Evolutionary conservation across 2,329 filamentous ascomycete genomes (phyloP).

Genomic region (Leptographium flavum): DNA sequence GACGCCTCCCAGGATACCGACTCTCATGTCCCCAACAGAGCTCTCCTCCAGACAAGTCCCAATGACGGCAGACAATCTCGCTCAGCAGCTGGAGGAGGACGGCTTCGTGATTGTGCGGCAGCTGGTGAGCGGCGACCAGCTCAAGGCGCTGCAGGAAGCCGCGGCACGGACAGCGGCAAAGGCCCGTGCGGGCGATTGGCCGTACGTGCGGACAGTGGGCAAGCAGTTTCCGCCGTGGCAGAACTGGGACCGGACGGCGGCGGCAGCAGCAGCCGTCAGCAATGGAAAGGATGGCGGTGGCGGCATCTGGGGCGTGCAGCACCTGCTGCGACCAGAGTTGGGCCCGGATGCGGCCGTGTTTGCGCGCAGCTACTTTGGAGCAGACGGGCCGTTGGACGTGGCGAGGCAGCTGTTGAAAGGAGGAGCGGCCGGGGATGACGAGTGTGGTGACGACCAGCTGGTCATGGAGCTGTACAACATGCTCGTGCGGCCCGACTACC

Average conservation of each 20-base stretch:
- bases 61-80: slow-evolving; percentile 17
- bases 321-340: slow-evolving; percentile 63
- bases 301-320: slow-evolving; percentile 80
- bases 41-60: too few species aligned
- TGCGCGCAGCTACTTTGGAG: slow-evolving; percentile 57
- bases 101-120: slow-evolving; percentile 64
- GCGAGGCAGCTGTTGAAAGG: slow-evolving; percentile 54
- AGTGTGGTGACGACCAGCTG: slow-evolving; percentile 48
- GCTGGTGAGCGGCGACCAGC: slow-evolving; percentile 37
- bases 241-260: slow-evolving; percentile 28
- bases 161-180: slow-evolving; percentile 40
- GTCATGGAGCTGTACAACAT: slow-evolving; percentile 85
- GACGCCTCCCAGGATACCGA: neutral
- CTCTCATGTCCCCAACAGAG: too few species aligned
- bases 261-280: slow-evolving; percentile 17
- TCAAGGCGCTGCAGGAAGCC: slow-evolving; percentile 46
- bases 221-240: slow-evolving; percentile 88
- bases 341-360: slow-evolving; percentile 43
- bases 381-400: slow-evolving; percentile 42
- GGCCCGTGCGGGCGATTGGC: slow-evolving; percentile 62
- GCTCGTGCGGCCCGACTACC: slow-evolving; percentile 53
- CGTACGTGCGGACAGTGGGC: slow-evolving; percentile 66
- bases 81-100: slow-evolving; percentile 46
- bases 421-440: slow-evolving; percentile 24
- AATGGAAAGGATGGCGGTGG: neutral